These are phyloP conservation scores for bread wheat (Triticum aestivum) DNA, from an alignment of 176 grass and related monocot species.

Conservation along the genomic window DNA sequence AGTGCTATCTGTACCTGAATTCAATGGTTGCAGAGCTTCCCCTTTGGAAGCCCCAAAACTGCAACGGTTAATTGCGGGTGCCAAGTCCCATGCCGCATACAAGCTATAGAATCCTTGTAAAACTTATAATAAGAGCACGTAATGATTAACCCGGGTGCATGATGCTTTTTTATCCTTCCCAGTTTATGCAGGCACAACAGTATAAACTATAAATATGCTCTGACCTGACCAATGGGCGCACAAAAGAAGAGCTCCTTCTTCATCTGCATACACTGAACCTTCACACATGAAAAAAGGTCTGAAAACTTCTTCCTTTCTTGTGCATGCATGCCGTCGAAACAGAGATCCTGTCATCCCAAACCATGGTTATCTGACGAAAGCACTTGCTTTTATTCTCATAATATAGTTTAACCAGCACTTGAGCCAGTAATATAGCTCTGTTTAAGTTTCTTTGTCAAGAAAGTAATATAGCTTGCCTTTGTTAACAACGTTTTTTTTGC, in stretches of 20 bases:
- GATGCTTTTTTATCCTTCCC: slow-evolving; percentile 27
- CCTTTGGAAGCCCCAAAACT: slow-evolving; percentile 25
- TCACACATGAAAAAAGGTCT: slow-evolving; percentile 27
- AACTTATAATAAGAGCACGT: slow-evolving; percentile 20
- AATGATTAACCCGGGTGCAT: slow-evolving; percentile 45
- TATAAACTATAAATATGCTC: slow-evolving; percentile 46
- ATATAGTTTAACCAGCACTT: not conserved
- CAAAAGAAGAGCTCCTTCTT: slow-evolving; percentile 39
- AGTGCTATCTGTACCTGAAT: slow-evolving; percentile 18
- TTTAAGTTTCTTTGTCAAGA: slow-evolving; percentile 22
- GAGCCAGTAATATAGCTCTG: not conserved
- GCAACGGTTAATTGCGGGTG: slow-evolving; percentile 13
- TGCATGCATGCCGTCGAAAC: slow-evolving; percentile 27
- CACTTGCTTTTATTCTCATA: not conserved
- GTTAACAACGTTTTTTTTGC: not conserved
- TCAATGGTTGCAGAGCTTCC: slow-evolving; percentile 8
- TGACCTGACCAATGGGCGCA: slow-evolving; percentile 28
- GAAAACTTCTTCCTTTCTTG: slow-evolving; percentile 17
- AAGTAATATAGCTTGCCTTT: not conserved
- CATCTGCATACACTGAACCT: slow-evolving; percentile 41
- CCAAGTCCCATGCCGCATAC: slow-evolving; percentile 8
- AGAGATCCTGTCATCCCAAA: slow-evolving; percentile 45
- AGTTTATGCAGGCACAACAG: slow-evolving; percentile 17
- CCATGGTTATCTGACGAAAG: slow-evolving; percentile 11
- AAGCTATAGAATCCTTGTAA: not conserved